Conservation (phyloP, 495 filamentous ascomycete genomes). For the Penicillium angulare region DNA sequence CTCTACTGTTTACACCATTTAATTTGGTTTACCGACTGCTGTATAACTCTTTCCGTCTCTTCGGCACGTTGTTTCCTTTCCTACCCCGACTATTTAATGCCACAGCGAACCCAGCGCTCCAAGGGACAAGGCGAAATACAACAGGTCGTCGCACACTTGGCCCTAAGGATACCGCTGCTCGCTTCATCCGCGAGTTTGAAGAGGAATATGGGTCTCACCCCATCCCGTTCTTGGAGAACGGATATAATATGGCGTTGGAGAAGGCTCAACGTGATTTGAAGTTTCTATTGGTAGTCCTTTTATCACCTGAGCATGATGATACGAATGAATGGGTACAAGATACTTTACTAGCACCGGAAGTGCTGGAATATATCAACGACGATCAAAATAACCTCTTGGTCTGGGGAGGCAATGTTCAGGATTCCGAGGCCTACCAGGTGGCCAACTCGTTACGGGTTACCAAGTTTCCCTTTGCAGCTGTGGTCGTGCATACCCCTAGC, state of each 20-base stretch:
- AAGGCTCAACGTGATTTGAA: slow-evolving; percentile 85
- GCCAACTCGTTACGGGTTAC: slow-evolving; percentile 76
- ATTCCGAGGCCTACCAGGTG: slow-evolving; percentile 92
- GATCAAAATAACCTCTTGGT: slow-evolving; percentile 72
- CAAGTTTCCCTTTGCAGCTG: slow-evolving; percentile 84
- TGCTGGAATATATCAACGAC: slow-evolving; percentile 69
- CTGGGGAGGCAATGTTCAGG: slow-evolving; percentile 89
- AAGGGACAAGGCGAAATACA: slow-evolving; percentile 56
- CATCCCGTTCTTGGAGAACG: slow-evolving; percentile 76
- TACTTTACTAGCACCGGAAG: slow-evolving; percentile 73
- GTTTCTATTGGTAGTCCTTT: slow-evolving; percentile 78
- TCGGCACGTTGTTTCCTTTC: slow-evolving; percentile 76
- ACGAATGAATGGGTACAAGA: slow-evolving; percentile 79
- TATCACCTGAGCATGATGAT: slow-evolving; percentile 92
- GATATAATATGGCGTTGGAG: slow-evolving; percentile 88
- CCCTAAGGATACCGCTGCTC: slow-evolving; percentile 81
- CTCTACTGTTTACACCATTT: slow-evolving; percentile 79
- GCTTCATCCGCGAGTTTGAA: slow-evolving; percentile 89
- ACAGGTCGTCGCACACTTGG: slow-evolving; percentile 70
- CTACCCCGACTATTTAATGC: slow-evolving; percentile 67
- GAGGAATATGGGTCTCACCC: slow-evolving; percentile 77
- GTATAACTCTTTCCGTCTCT: slow-evolving; percentile 58
- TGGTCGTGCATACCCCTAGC: slow-evolving; percentile 80
- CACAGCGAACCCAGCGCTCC: slow-evolving; percentile 47
- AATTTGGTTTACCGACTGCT: slow-evolving; percentile 70